Base-by-base conservation (phyloP, 805 yeast genomes). In the Saccharomycopsis vini region DNA sequence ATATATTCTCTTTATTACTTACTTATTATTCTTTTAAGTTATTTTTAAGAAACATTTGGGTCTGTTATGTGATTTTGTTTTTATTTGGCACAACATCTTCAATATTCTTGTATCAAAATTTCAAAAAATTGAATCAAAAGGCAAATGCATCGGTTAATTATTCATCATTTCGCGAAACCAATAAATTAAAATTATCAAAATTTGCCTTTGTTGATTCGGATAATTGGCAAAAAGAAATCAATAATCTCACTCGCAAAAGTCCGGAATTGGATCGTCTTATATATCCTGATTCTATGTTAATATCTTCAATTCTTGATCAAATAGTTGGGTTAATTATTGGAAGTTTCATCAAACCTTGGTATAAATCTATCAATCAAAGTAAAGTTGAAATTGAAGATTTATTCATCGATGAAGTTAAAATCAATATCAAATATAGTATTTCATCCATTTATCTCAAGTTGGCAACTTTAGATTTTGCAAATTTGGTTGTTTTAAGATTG, bases 341-440 rank as follows among this genome's bases (percentile, higher is more conserved):
- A 13, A 77, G 75, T 42, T 81, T 81, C 54, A 67, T 81, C 5
- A 59, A 62, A 33, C 58, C 72, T 3, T 81, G 89, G 89, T 79
- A 65, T 52, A 39, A 51, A 2, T 56, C 62, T n/a, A 64, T 80
- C 3, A 36, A 46, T 33, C 22, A 20, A 7, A 37, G 24, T 13
- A 33, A 34, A n/a, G 62, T 77, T 0, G 40, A 58, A 1, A 56
- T 60, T 21, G 67, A 68, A 46, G 55, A 48, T 20, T 46, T 60
- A 10, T 73, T 73, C 49, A 56, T 66, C 3, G 64, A 67, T 10
- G 66, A 68, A 23, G 60, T 81, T 5, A 67, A 64, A 35, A 39
- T 54, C 2, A 72, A 75, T 42, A 58, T 81, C 24, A 62, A 69
- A 6, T 40, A 50, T 2, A 71, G 72, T 0, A 55, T 77, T 1